phyloP scores from a whole-genome alignment of 768 basidiomycete genomes.

The Ephemerocybe angulata region DNA sequence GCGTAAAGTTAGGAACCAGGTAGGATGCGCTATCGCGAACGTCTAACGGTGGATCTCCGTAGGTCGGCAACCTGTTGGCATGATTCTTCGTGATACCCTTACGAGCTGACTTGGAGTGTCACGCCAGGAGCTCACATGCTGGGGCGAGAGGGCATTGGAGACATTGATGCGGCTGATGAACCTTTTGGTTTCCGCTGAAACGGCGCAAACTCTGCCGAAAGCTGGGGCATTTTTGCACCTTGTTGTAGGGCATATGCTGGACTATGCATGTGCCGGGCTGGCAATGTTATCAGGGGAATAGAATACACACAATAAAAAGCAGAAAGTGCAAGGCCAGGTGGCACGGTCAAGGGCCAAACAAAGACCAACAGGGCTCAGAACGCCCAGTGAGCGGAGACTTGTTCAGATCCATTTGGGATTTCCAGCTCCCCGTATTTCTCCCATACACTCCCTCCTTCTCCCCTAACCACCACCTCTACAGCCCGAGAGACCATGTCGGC shows the following conservation, averaged over 20 bases:
- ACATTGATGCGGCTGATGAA: not conserved
- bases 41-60: not conserved
- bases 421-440: slow-evolving; percentile 33
- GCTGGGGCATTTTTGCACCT: not conserved
- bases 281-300: not conserved
- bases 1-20: no score
- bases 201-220: not conserved
- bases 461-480: slow-evolving; percentile 53
- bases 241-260: not conserved
- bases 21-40: not conserved
- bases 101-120: not conserved
- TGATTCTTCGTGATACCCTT: not conserved
- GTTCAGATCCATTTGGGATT: slow-evolving; percentile 39
- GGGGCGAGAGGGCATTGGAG: not conserved
- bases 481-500: slow-evolving; percentile 62
- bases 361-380: slow-evolving; percentile 31
- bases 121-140: not conserved
- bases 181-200: not conserved
- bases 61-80: not conserved
- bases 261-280: not conserved
- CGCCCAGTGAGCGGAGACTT: slow-evolving; percentile 30
- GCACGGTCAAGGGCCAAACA: slow-evolving; percentile 32
- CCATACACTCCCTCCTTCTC: slow-evolving; percentile 26
- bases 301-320: not conserved
- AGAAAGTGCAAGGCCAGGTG: slow-evolving; percentile 17